A percentile compares a stretch with the other conserved stretches of the same genome.
These are phyloP conservation scores for Calonectria henricotiae DNA, from an alignment of 2,329 filamentous ascomycete genomes.

Conservation along the genomic window DNA sequence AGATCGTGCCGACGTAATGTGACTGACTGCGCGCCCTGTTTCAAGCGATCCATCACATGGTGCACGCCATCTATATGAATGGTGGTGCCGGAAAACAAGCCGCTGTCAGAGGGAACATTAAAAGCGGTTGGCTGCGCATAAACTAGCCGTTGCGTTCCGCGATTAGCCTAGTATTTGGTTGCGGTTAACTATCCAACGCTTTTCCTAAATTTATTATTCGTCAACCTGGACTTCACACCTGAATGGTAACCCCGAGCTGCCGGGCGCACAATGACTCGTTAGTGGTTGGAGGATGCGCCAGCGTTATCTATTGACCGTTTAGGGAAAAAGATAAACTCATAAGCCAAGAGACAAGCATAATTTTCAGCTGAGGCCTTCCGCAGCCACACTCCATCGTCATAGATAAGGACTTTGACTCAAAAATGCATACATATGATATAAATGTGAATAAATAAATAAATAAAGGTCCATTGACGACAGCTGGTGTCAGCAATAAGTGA, in stretches of 20 bases:
- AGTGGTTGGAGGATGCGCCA: not conserved
- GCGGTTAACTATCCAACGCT: not conserved
- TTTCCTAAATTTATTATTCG: not conserved
- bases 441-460: too few species aligned
- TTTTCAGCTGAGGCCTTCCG: not conserved
- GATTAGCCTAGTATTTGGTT: not conserved
- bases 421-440: too few species aligned
- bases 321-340: slow-evolving; percentile 1
- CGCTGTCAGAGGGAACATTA: not conserved
- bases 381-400: not conserved
- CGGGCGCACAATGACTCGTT: not conserved
- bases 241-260: slow-evolving; percentile 7
- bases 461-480: too few species aligned
- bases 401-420: slow-evolving; percentile 5
- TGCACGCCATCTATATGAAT: not conserved
- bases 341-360: not conserved
- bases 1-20: slow-evolving; percentile 2
- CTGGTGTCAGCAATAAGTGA: not conserved
- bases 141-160: slow-evolving; percentile 13
- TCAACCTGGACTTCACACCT: not conserved
- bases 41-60: not conserved
- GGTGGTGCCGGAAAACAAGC: slow-evolving; percentile 9
- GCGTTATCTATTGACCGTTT: slow-evolving; percentile 10
- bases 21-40: slow-evolving; percentile 6
- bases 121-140: slow-evolving; percentile 2